Conservation (phyloP, 2,329 filamentous ascomycete genomes). For the Tolypocladium capitatum region DNA sequence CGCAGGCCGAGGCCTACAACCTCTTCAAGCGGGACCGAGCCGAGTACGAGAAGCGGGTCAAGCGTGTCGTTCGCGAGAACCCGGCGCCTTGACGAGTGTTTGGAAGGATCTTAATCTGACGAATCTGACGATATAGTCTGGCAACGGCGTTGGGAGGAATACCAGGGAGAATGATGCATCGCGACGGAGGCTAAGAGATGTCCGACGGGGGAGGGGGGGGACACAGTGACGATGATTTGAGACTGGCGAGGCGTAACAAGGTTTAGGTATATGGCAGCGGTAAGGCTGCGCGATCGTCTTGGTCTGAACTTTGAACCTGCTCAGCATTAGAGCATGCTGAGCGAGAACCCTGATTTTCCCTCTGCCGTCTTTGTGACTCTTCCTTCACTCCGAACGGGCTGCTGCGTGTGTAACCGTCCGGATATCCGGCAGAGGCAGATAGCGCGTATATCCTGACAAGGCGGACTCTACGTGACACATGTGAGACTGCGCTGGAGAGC, state of each 20-base stretch:
- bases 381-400: neutral
- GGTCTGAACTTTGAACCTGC: neutral
- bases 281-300: neutral
- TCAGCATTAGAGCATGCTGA: neutral
- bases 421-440: neutral
- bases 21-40: constrained; percentile 80
- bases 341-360: neutral
- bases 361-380: neutral
- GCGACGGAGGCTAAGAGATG: neutral
- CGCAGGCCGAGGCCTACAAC: constrained; percentile 95
- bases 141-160: constrained; percentile 19
- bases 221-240: neutral
- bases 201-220: neutral
- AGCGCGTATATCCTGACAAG: neutral
- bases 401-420: neutral
- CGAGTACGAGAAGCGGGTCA: constrained; percentile 83
- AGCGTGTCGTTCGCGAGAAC: constrained; percentile 79
- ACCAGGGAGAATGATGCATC: constrained; percentile 10
- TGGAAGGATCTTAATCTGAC: constrained; percentile 7
- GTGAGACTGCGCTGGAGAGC: no score
- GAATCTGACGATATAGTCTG: constrained; percentile 10
- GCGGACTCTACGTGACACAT: neutral
- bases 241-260: neutral
- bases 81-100: constrained; percentile 46
- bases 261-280: neutral